Base-by-base conservation (phyloP, 495 filamentous ascomycete species). In the Aspergillus heteromorphus region DNA sequence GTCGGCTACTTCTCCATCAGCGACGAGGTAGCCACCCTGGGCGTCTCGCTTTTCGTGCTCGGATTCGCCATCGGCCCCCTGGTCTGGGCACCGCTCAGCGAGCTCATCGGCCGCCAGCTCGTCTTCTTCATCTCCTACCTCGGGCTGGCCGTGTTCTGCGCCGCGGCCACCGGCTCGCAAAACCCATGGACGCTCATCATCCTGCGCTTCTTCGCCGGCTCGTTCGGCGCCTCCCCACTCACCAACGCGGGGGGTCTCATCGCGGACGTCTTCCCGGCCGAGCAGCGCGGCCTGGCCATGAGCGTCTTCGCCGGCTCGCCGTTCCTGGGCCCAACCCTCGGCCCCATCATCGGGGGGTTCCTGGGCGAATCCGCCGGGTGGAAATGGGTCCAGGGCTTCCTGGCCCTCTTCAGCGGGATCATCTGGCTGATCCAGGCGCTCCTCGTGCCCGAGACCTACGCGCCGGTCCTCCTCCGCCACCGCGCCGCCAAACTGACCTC, bases 151-250 rank as follows among this genome's bases (percentile, higher is more conserved):
- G 74, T 74, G 0, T 88, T 89, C 73, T 85, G 78, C 53, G 82
- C 80, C 40, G 85, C 76, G 7, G 77, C 78, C 20, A 78, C 80
- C 0, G 76, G 78, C 4, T 64, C 82, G 1, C 70, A 79, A 40
- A 87, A 86, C 56, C 78, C 83, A 29, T 64, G 79, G 57, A 78
- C 82, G 0, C 67, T 91, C 9, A 64, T 88, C 43, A 76, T 89
- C 53, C 74, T 89, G 13, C 82, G 87, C 18, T 88, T 89, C 72
- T 81, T 89, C 47, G 83, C 82, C 13, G 84, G 87, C 16, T 75
- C 83, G 9, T 87, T 88, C 61, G 87, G 87, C 18, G 80, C 81
- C 2, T 83, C 82, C 1, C 78, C 84, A 1, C 51, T 88, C 41
- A 84, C 83, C 13, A 87, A 87, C 66, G 71, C 81, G 5, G 84